Conservation (phyloP, 805 yeast genomes). For the Saturnispora zaruensis region DNA sequence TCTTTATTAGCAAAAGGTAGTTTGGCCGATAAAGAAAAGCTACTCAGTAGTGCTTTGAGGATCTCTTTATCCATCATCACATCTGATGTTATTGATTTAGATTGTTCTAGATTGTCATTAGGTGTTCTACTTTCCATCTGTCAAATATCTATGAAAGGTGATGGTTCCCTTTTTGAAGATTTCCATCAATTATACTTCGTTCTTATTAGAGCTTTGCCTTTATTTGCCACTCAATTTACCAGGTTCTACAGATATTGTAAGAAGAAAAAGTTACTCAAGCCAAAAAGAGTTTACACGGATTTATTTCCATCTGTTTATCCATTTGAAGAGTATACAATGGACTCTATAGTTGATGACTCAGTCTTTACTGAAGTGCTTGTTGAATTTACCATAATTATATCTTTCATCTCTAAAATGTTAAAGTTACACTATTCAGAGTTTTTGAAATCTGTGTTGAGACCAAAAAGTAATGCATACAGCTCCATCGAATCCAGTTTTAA, state of each 20-base stretch:
- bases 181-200: constrained; percentile 35
- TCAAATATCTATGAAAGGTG: constrained; percentile 19
- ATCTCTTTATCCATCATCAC: constrained; percentile 53
- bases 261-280: constrained; percentile 34
- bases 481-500: constrained; percentile 8
- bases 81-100: constrained; percentile 42
- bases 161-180: constrained; percentile 19
- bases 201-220: constrained; percentile 45
- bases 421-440: constrained; percentile 8
- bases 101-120: constrained; percentile 55
- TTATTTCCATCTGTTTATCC: constrained; percentile 67
- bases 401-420: constrained; percentile 38
- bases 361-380: constrained; percentile 60
- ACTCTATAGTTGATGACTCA: constrained; percentile 65
- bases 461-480: background rate
- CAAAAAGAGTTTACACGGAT: constrained; percentile 56
- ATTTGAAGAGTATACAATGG: constrained; percentile 54
- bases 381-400: constrained; percentile 58
- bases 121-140: constrained; percentile 48
- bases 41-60: constrained; percentile 31
- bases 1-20: constrained; percentile 23
- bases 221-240: constrained; percentile 42
- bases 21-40: constrained; percentile 18
- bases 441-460: background rate
- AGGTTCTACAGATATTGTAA: constrained; percentile 44